Base-by-base conservation (phyloP, 176 grass and related monocot species). In the Rhipidocladum racemiflorum region DNA sequence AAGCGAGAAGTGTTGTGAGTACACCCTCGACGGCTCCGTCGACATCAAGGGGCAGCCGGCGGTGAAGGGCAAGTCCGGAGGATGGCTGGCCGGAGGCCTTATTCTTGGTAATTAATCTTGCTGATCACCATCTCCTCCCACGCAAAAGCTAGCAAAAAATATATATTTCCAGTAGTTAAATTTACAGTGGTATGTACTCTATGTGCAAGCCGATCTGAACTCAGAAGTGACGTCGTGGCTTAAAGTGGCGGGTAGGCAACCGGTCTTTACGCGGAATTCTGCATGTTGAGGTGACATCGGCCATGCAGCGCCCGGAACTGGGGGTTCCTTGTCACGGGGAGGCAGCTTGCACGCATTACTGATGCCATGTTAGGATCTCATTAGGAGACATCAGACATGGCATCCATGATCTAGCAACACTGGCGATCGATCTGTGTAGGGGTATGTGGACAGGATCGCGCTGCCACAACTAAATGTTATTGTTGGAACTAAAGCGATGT, bases 11-110 rank as follows among this genome's bases (percentile, higher is more conserved):
- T 91, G 81, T 23, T 70, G 60, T 34, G 87, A 86, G 23, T 85
- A 91, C 74, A 97, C 94, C 30, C 77, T 93, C 6, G 94, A 97
- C 69, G 91, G 94, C 38, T 85, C 94, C 63, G 86, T 97, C 1
- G 86, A 93, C 76, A 85, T 93, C 67, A 91, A 84, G 76, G 94
- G 94, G 6, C 85, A 74, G 2, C 88, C 88, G 8, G 94, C 94
- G 28, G 40, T 89, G 43, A 97, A 93, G 84, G 83, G 80, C 48
- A 93, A 73, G 57, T 91, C 94, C 5, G 94, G 94, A 44, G 86
- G 94, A 24, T 93, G 94, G 88, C 74, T 93, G 4, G 88, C 94
- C 69, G 91, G 91, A 35, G 85, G 70, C 74, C 83, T 97, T 55
- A 86, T 97, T 64, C 91, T 97, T 2, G 88, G 94, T 97, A 91